Conservation (phyloP, 2,329 filamentous ascomycete genomes). For the Xylaria sp. region DNA sequence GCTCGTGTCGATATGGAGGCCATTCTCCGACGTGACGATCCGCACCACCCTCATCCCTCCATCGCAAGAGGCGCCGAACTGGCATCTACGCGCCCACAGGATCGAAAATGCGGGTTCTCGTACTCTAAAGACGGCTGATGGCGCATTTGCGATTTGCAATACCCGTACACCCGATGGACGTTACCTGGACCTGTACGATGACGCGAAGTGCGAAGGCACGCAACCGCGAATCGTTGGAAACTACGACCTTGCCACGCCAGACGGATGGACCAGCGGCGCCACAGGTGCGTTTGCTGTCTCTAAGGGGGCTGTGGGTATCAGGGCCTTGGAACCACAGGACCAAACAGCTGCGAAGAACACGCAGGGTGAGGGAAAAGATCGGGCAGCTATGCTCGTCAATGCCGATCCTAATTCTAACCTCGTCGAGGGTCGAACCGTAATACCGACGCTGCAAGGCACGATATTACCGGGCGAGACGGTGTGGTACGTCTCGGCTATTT, state of each 20-base stretch:
- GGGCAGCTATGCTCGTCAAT: slow-evolving; percentile 70
- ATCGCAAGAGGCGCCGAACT: slow-evolving; percentile 62
- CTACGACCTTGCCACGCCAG: slow-evolving; percentile 62
- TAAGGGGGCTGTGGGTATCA: slow-evolving; percentile 63
- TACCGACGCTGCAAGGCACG: slow-evolving; percentile 71
- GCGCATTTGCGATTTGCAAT: slow-evolving; percentile 72
- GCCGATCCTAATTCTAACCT: slow-evolving; percentile 82
- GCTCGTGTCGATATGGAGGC: slow-evolving; percentile 72
- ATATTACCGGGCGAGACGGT: slow-evolving; percentile 61
- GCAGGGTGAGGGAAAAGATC: slow-evolving; percentile 46
- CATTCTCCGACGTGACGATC: slow-evolving; percentile 71
- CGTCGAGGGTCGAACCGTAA: slow-evolving; percentile 71
- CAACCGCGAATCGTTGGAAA: slow-evolving; percentile 63
- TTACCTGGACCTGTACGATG: slow-evolving; percentile 57
- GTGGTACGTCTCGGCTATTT: slow-evolving; percentile 75
- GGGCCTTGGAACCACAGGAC: slow-evolving; percentile 51
- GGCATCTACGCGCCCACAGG: slow-evolving; percentile 71
- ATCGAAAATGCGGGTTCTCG: slow-evolving; percentile 59
- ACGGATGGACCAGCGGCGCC: slow-evolving; percentile 56
- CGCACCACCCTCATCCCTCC: slow-evolving; percentile 71
- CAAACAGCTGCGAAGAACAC: neutral
- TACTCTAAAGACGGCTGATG: slow-evolving; percentile 73
- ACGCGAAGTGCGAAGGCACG: slow-evolving; percentile 55
- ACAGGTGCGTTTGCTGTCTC: slow-evolving; percentile 63
- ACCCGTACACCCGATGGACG: slow-evolving; percentile 54